Evolutionary conservation across 495 filamentous ascomycete species (phyloP).

Genomic region (Chlorociboria aeruginascens): DNA sequence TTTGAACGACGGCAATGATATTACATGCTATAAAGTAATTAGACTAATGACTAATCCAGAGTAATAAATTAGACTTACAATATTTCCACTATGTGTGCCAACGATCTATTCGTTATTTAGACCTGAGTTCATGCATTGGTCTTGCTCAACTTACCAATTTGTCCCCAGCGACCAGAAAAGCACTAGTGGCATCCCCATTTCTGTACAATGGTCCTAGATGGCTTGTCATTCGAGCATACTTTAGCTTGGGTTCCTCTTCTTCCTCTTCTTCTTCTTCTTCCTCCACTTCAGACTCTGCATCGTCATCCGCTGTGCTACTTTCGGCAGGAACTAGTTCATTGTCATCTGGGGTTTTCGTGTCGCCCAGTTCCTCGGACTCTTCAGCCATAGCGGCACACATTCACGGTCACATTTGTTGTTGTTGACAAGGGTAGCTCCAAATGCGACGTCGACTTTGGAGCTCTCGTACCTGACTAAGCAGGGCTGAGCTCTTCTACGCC

Average conservation of each 20-base stretch:
- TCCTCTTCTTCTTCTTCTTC: conserved; percentile 75
- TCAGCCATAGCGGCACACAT: conserved; percentile 16
- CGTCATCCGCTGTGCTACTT: conserved; percentile 18
- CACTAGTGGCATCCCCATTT: conserved; percentile 87
- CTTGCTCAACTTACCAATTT: conserved; percentile 62
- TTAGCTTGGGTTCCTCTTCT: conserved; percentile 91
- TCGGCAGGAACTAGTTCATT: conserved; percentile 22
- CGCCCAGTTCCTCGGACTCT: conserved; percentile 13
- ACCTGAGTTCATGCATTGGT: neutral
- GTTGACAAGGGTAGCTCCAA: conserved; percentile 1
- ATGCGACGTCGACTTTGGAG: conserved; percentile 12
- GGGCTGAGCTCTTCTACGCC: neutral
- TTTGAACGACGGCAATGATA: conserved; percentile 70
- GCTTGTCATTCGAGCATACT: conserved; percentile 77
- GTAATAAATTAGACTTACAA: conserved; percentile 47
- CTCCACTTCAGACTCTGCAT: conserved; percentile 36
- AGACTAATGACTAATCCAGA: neutral
- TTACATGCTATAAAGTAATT: conserved; percentile 51
- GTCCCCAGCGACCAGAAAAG: conserved; percentile 80
- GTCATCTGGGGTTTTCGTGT: conserved; percentile 8
- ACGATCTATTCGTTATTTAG: conserved; percentile 47
- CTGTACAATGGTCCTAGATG: conserved; percentile 72
- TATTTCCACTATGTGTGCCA: conserved; percentile 94
- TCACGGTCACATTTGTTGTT: conserved; percentile 18
- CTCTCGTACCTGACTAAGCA: conserved; percentile 3